Evolutionary conservation across 352 stramenopile genomes (phyloP).

Genomic region (Sclerospora graminicola): DNA sequence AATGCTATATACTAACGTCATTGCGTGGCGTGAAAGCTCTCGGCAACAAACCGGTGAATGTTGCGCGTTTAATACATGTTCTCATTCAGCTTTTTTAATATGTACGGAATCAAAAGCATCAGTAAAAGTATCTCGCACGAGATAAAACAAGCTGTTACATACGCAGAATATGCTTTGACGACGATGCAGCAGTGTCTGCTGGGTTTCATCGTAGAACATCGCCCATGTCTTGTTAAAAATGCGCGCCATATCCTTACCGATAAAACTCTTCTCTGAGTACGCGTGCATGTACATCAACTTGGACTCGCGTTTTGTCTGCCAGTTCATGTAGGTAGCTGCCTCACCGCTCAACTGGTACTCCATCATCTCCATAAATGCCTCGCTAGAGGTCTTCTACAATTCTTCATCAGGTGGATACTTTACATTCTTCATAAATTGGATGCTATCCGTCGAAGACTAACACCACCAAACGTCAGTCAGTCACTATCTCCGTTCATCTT

Average conservation of each 20-base stretch:
- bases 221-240: too few species aligned
- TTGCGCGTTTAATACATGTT: constrained; percentile 35
- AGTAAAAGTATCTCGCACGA: too few species aligned
- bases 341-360: constrained; percentile 71
- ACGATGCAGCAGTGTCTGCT: too few species aligned
- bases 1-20: constrained; percentile 18
- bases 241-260: constrained; percentile 2
- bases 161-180: constrained; percentile 57
- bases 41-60: constrained; percentile 79
- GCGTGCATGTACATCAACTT: constrained; percentile 80
- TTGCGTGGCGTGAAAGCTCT: constrained; percentile 20
- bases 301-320: constrained; percentile 71
- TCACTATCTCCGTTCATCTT: not conserved
- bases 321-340: constrained; percentile 12
- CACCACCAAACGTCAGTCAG: too few species aligned
- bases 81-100: constrained; percentile 69
- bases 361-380: constrained; percentile 72
- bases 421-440: constrained; percentile 46
- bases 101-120: too few species aligned
- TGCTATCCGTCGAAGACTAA: constrained; percentile 76
- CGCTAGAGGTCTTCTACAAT: constrained; percentile 61
- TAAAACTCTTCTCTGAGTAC: constrained; percentile 64
- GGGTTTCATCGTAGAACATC: too few species aligned
- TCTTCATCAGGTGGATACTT: constrained; percentile 44
- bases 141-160: too few species aligned